Evolutionary conservation across 2,329 filamentous ascomycete genomes (phyloP).

Genomic region (Ophiosphaerella korrae): DNA sequence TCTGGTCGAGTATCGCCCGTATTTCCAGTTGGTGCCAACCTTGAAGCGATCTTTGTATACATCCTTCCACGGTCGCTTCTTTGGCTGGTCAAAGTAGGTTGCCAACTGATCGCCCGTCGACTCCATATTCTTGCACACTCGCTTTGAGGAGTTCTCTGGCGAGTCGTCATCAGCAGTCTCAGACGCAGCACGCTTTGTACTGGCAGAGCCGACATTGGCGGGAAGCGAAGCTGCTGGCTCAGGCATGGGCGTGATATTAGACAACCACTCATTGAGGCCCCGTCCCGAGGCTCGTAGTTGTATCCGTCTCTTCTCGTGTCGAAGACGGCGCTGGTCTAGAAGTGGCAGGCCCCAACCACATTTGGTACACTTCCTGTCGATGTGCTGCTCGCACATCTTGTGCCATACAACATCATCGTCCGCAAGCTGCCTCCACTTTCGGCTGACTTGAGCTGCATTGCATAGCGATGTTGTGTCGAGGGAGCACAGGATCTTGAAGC

Average conservation of each 20-base stretch:
- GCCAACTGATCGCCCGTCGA: constrained; percentile 43
- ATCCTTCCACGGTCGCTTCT: constrained; percentile 83
- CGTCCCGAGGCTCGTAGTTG: constrained; percentile 69
- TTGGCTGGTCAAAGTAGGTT: constrained; percentile 56
- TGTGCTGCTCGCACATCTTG: constrained; percentile 96
- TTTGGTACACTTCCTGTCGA: constrained; percentile 89
- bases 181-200: constrained; percentile 38
- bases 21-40: constrained; percentile 97
- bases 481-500: constrained; percentile 90
- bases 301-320: constrained; percentile 85
- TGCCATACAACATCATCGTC: constrained; percentile 99
- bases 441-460: constrained; percentile 93
- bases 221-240: constrained; percentile 33
- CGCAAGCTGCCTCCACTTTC: constrained; percentile 84
- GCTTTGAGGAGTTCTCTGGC: constrained; percentile 39
- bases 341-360: constrained; percentile 94
- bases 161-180: constrained; percentile 25
- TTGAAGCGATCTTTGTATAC: constrained; percentile 96
- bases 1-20: constrained; percentile 83
- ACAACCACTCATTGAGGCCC: constrained; percentile 60
- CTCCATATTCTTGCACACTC: constrained; percentile 33
- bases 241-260: constrained; percentile 55
- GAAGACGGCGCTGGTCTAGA: constrained; percentile 83
- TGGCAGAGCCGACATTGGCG: constrained; percentile 15
- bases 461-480: constrained; percentile 94